Base-by-base conservation (phyloP, 805 yeast genomes). In the Debaryomyces castellii region DNA sequence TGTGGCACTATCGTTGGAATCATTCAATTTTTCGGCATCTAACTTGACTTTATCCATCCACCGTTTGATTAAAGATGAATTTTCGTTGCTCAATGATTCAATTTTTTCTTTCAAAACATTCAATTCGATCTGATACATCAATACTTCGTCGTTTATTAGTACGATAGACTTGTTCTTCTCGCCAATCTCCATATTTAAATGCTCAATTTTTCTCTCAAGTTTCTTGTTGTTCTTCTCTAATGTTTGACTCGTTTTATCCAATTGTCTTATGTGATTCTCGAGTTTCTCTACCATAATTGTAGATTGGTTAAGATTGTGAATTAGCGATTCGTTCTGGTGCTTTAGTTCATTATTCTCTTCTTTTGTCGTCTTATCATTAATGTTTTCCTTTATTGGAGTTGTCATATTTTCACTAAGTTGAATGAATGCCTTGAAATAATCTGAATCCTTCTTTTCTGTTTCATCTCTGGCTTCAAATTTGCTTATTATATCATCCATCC, bases 11-110 rank as follows among this genome's bases (percentile, higher is more conserved):
- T 62, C 66, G 47, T 73, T 77, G 7, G 71, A 75, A 25, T 75
- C 78, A 53, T 83, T 83, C 64, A 81, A 63, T 46, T 62, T 67
- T 41, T 83, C 87, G 1, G 83, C 88, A 50, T 83, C 87, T n/a
- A 60, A 56, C 30, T 75, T 52, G 61, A 68, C 57, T 54, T 74
- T 53, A 54, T 77, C 43, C 69, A 71, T 57, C 68, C 82, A 49
- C 57, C 82, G 36, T 50, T 75, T 32, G 5, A 83, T 76, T 43
- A 83, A 61, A 8, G 66, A 64, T 5, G 73, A 67, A 52, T 82
- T 80, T 48, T 84, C 88, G 12, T 49, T 51, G 43, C 64, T 69
- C 21, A 83, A 55, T 67, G 62, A 58, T 2, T 53, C 55, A 6
- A 75, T 62, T 64, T 68, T 56, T 2, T 62, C 64, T 14, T 53